These are phyloP conservation scores for Fennellomyces sp. DNA, from an alignment of 371 early-diverging fungal genomes.

Conservation along the genomic window DNA sequence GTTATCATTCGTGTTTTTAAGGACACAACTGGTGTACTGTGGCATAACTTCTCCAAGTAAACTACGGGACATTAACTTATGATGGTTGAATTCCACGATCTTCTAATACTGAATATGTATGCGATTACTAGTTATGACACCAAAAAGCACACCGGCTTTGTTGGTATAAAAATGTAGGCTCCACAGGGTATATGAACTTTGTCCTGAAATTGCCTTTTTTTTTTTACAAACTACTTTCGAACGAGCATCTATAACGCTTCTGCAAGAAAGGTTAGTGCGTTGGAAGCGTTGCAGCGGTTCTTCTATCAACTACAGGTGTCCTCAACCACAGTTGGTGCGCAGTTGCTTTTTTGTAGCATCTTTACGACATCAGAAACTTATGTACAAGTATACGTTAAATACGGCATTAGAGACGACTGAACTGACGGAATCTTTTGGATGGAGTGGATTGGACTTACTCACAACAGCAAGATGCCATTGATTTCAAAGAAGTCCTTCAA, in stretches of 20 bases:
- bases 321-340: neutral
- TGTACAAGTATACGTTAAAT: no score
- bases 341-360: neutral
- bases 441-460: neutral
- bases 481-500: neutral
- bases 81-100: neutral
- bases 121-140: slow-evolving; percentile 73
- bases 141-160: slow-evolving; percentile 86
- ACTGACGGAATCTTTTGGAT: neutral
- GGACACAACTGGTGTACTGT: slow-evolving; percentile 90
- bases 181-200: slow-evolving; percentile 98
- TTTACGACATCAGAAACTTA: no score
- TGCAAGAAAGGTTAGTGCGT: slow-evolving; percentile 81
- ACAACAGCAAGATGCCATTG: neutral
- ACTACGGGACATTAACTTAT: neutral
- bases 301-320: slow-evolving; percentile 86
- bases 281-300: slow-evolving; percentile 88
- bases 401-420: neutral
- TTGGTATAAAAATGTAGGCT: slow-evolving; percentile 98
- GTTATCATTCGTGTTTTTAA: slow-evolving; percentile 80
- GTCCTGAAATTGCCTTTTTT: slow-evolving; percentile 97
- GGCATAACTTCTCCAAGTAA: slow-evolving; percentile 89
- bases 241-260: slow-evolving; percentile 90
- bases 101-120: no score
- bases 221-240: slow-evolving; percentile 93